These are phyloP conservation scores for Xylaria polymorpha DNA, from an alignment of 2,329 filamentous ascomycete genomes.

Conservation along the genomic window DNA sequence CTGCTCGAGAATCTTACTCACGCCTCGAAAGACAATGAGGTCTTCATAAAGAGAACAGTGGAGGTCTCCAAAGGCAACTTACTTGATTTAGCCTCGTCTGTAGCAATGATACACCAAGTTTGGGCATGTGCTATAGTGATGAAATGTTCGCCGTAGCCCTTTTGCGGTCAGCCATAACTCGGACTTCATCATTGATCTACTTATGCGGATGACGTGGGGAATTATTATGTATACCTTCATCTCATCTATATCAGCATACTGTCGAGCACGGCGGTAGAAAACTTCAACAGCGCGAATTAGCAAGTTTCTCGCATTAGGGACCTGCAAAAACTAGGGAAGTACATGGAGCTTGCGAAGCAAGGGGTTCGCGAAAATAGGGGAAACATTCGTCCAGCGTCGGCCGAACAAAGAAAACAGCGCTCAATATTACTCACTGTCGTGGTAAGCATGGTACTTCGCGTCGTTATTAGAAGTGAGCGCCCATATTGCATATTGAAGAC, in stretches of 20 bases:
- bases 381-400: neutral
- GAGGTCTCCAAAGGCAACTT: constrained; percentile 1
- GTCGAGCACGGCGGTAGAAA: constrained; percentile 67
- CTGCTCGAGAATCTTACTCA: neutral
- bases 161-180: constrained; percentile 31
- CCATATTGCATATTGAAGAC: constrained; percentile 91
- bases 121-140: constrained; percentile 85
- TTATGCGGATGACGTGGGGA: neutral
- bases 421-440: constrained; percentile 59
- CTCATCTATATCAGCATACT: constrained; percentile 86
- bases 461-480: constrained; percentile 77
- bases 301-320: too few species aligned
- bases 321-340: neutral
- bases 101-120: constrained; percentile 75
- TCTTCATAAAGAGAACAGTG: neutral
- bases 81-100: constrained; percentile 82
- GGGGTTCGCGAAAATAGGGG: neutral
- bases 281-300: constrained; percentile 50
- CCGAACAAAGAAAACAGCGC: neutral
- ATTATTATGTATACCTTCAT: constrained; percentile 69
- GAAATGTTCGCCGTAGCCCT: constrained; percentile 81
- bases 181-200: neutral
- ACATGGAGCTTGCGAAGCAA: neutral
- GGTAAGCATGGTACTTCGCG: constrained; percentile 76
- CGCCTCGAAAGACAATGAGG: too few species aligned